Base-by-base conservation (phyloP, 441 rosid genomes). In the Gossypium trilobum region DNA sequence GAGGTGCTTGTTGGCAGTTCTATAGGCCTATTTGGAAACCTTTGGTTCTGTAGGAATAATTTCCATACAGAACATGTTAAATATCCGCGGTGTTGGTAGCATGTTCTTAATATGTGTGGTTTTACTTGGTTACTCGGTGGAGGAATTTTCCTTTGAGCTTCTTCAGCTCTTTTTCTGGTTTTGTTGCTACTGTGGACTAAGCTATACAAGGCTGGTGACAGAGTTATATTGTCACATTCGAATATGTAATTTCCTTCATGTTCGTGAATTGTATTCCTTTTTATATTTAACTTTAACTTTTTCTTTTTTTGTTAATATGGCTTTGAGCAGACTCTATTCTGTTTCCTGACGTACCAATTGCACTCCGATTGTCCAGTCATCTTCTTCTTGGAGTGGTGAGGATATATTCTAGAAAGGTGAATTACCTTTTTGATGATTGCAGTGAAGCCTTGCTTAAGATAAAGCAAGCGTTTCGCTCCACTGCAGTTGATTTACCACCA, bases 311-410 rank as follows among this genome's bases (percentile, higher is more conserved):
- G 36, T 61, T 27, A 11, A 14, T 63, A 20, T 25, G 17, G 36
- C 51, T 46, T 68, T 75, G 83, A 31, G 74, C 97, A 95, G 99
- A 93, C 84, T 93, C 99, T 44, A 95, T 95, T 84, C 89, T 95
- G 78, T 95, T 90, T 85, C 98, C 99, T 42, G 99, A 95, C 19
- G 92, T 86, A 25, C 98, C 98, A 0, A 95, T 95, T 75, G 98
- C 98, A 25, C 89, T 95, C 59, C 85, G 99, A 76, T 73, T 95
- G 75, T 95, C 99, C 66, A 95, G 99, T 78, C 98, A 95, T 89
- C 97, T 95, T 71, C 83, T 95, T 82, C 97, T 95, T 73, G 99
- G 99, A 67, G 98, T 95, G 75, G 99, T 95, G 83, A 92, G 98
- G 84, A 95, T 95, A 82, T 95, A 95, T 75, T 90, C 97, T 77